Conservation (phyloP, 345 rosid genomes). For the Dovyalis caffra region DNA sequence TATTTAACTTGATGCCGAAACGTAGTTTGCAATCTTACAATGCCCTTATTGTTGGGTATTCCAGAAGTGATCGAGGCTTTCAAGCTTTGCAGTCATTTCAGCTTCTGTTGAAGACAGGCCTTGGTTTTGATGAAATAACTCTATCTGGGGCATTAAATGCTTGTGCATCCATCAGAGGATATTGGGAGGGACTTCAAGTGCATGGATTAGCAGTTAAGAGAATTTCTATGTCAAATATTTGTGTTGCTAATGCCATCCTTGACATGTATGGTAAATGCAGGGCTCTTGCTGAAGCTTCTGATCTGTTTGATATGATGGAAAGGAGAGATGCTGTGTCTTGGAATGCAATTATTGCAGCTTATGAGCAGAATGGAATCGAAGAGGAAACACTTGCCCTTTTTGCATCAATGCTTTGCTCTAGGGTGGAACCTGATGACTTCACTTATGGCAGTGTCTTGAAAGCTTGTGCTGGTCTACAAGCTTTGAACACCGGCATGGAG, state of each 20-base stretch:
- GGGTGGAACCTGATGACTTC: constrained; percentile 80
- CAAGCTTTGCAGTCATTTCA: constrained; percentile 63
- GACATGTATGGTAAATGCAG: constrained; percentile 95
- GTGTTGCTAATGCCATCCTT: constrained; percentile 77
- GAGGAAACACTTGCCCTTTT: constrained; percentile 56
- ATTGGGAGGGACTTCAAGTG: constrained; percentile 66
- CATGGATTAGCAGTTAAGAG: constrained; percentile 68
- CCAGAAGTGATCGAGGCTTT: constrained; percentile 48
- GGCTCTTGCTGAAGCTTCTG: constrained; percentile 62
- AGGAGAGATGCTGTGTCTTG: constrained; percentile 81
- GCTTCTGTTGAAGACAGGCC: constrained; percentile 48
- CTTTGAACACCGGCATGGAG: constrained; percentile 61
- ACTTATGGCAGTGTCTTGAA: constrained; percentile 91
- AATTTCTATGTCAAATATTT: constrained; percentile 39
- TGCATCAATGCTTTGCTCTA: constrained; percentile 58
- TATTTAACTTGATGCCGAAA: constrained; percentile 59
- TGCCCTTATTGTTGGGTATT: constrained; percentile 79
- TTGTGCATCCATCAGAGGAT: constrained; percentile 64
- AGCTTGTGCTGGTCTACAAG: constrained; percentile 65
- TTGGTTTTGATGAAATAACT: constrained; percentile 74
- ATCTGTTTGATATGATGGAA: constrained; percentile 66
- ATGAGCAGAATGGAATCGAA: constrained; percentile 70
- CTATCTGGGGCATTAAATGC: constrained; percentile 85
- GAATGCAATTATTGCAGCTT: constrained; percentile 88
- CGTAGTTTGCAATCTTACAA: constrained; percentile 71